phyloP scores from a whole-genome alignment of 1,284 basidiomycete species.

The Trichosporon sp. region DNA sequence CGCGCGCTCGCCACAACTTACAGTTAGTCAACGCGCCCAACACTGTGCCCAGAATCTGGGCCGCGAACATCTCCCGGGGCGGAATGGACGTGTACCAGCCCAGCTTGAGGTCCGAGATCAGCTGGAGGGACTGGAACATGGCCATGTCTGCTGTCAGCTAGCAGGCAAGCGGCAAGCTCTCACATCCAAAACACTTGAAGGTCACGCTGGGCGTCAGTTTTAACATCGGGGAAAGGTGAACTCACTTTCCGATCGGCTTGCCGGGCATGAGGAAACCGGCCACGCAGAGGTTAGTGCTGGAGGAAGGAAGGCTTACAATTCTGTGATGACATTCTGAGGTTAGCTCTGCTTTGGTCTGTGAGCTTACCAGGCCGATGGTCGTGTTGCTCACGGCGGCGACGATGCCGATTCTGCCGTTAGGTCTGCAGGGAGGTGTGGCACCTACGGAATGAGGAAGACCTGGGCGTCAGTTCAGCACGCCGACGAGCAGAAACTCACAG shows the following conservation, averaged over 20 bases:
- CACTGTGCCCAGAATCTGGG: conserved; percentile 59
- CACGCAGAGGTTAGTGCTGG: conserved; percentile 39
- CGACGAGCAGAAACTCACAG: conserved; percentile 34
- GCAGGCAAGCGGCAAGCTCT: conserved; percentile 28
- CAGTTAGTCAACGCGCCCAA: conserved; percentile 58
- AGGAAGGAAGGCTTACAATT: conserved; percentile 50
- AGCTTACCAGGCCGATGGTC: conserved; percentile 55
- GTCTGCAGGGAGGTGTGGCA: conserved; percentile 27
- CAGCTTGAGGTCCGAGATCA: conserved; percentile 59
- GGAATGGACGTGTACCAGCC: conserved; percentile 56
- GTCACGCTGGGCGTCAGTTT: conserved; percentile 46
- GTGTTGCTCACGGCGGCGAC: conserved; percentile 60
- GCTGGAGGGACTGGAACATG: conserved; percentile 55
- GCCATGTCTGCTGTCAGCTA: conserved; percentile 55
- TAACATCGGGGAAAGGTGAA: conserved; percentile 8
- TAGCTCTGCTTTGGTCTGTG: not conserved
- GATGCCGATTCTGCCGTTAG: conserved; percentile 57
- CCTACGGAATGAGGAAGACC: conserved; percentile 54
- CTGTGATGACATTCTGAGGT: conserved; percentile 58
- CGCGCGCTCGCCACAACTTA: conserved; percentile 21
- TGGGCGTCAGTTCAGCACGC: conserved; percentile 26
- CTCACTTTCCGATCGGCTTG: conserved; percentile 59
- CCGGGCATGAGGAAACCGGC: conserved; percentile 60
- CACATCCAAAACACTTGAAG: conserved; percentile 56
- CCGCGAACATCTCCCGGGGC: conserved; percentile 59